Evolutionary conservation across 768 basidiomycete species (phyloP).

Genomic region (Artomyces pyxidatus): DNA sequence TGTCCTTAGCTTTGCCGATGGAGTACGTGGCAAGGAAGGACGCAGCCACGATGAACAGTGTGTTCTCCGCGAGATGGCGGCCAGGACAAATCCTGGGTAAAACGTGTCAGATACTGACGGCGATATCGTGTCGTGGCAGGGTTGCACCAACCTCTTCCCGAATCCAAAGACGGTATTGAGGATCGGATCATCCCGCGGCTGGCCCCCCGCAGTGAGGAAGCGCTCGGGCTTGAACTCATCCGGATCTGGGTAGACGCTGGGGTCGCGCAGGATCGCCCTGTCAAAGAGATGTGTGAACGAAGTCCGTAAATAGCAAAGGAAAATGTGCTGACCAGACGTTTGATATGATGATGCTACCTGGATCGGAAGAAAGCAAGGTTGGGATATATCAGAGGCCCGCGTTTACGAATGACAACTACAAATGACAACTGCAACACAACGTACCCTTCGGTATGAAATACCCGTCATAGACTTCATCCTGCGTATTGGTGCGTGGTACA

Average conservation of each 20-base stretch:
- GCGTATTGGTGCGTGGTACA: conserved; percentile 56
- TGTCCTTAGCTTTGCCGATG: conserved; percentile 17
- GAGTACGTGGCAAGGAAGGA: conserved; percentile 20
- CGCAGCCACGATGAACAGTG: conserved; percentile 21
- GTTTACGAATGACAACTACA: no score
- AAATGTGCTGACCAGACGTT: conserved; percentile 49
- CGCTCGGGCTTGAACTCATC: conserved; percentile 39
- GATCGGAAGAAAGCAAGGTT: no score
- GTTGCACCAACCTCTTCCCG: conserved; percentile 6
- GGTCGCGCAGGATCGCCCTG: conserved; percentile 45
- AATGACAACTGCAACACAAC: no score
- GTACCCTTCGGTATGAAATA: conserved; percentile 56
- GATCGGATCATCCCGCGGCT: neutral
- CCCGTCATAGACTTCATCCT: conserved; percentile 56
- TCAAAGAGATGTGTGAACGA: neutral
- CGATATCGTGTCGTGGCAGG: neutral
- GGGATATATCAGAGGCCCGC: no score
- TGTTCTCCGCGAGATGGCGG: conserved; percentile 20
- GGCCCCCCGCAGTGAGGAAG: conserved; percentile 24
- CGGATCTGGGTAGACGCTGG: conserved; percentile 34
- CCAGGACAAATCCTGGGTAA: conserved; percentile 22
- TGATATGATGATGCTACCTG: conserved; percentile 50
- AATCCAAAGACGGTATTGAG: conserved; percentile 6
- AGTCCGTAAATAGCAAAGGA: no score
- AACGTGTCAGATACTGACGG: no score